Percentiles rank a stretch among this genome's conserved stretches.
These are phyloP conservation scores for Solioccasus polychromus DNA, from an alignment of 768 basidiomycete species.

Conservation along the genomic window DNA sequence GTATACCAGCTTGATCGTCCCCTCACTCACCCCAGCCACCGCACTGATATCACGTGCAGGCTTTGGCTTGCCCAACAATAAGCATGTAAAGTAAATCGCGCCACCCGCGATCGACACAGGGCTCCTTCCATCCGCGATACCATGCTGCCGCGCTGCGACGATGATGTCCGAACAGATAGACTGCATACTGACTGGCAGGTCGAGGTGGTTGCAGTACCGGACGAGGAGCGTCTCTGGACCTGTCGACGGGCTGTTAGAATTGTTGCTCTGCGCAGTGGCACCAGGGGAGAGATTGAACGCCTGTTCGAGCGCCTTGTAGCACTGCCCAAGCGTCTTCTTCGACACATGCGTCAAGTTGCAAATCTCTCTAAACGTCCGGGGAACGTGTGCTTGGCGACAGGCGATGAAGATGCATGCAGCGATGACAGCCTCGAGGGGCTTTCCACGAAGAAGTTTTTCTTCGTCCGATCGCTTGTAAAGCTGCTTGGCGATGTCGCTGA, in stretches of 20 bases:
- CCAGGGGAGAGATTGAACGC: slow-evolving; percentile 88
- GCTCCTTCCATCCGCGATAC: slow-evolving; percentile 89
- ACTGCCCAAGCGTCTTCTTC: slow-evolving; percentile 94
- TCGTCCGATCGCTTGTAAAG: slow-evolving; percentile 97
- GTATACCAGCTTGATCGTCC: slow-evolving; percentile 91
- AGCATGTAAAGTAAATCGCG: slow-evolving; percentile 90
- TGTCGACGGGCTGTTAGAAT: slow-evolving; percentile 41
- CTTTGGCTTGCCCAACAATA: slow-evolving; percentile 72
- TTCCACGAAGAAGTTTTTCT: slow-evolving; percentile 88
- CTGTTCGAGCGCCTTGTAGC: slow-evolving; percentile 84
- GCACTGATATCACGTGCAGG: slow-evolving; percentile 81
- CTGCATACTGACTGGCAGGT: slow-evolving; percentile 79
- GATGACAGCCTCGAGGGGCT: slow-evolving; percentile 89
- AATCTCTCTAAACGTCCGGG: slow-evolving; percentile 93
- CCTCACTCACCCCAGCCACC: slow-evolving; percentile 93
- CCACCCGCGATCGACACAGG: slow-evolving; percentile 99
- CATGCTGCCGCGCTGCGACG: slow-evolving; percentile 71
- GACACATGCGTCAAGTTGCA: slow-evolving; percentile 90
- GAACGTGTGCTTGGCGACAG: slow-evolving; percentile 92
- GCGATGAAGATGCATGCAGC: slow-evolving; percentile 99
- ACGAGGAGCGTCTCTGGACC: slow-evolving; percentile 85
- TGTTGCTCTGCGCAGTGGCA: slow-evolving; percentile 54
- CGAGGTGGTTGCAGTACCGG: slow-evolving; percentile 93
- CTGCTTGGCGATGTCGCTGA: slow-evolving; percentile 95
- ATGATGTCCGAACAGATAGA: slow-evolving; percentile 83